These are phyloP conservation scores for Purpureocillium lavendulum DNA, from an alignment of 2,329 filamentous ascomycete species.

Conservation along the genomic window DNA sequence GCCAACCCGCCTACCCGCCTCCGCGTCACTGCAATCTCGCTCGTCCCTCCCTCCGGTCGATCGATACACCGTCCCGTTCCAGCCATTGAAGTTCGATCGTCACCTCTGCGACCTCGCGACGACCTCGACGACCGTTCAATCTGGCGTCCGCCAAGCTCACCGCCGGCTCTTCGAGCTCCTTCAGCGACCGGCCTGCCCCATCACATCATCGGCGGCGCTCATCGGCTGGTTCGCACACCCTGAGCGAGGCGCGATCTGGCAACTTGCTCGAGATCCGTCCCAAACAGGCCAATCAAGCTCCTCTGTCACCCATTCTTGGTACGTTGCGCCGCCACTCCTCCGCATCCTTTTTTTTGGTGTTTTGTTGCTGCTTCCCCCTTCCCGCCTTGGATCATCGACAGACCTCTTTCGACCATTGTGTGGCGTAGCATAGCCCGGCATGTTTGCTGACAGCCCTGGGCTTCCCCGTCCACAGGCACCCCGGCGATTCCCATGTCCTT, in stretches of 20 bases:
- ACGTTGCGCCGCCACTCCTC: conserved; percentile 21
- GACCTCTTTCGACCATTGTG: conserved; percentile 2
- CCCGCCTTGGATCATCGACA: not conserved
- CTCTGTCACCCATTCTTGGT: conserved; percentile 49
- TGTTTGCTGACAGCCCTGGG: conserved; percentile 6
- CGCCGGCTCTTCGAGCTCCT: conserved; percentile 46
- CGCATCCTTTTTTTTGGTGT: not conserved
- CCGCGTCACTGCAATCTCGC: not conserved
- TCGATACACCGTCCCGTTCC: not conserved
- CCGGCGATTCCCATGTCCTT: conserved; percentile 64
- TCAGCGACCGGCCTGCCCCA: conserved; percentile 37
- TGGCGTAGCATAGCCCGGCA: not conserved
- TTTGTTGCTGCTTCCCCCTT: not conserved
- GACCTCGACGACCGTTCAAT: conserved; percentile 20
- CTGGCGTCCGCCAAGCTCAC: conserved; percentile 43
- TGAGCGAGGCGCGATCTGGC: conserved; percentile 21
- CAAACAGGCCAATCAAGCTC: conserved; percentile 17
- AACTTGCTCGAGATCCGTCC: conserved; percentile 21
- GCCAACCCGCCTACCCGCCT: not conserved
- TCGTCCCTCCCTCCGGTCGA: not conserved
- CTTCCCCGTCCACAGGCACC: conserved; percentile 35
- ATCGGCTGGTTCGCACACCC: conserved; percentile 26
- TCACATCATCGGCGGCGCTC: conserved; percentile 44
- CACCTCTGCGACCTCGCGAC: conserved; percentile 4
- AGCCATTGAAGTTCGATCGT: not conserved